These are phyloP conservation scores for Phytopythium delawarense DNA, from an alignment of 352 stramenopile genomes.

Conservation along the genomic window DNA sequence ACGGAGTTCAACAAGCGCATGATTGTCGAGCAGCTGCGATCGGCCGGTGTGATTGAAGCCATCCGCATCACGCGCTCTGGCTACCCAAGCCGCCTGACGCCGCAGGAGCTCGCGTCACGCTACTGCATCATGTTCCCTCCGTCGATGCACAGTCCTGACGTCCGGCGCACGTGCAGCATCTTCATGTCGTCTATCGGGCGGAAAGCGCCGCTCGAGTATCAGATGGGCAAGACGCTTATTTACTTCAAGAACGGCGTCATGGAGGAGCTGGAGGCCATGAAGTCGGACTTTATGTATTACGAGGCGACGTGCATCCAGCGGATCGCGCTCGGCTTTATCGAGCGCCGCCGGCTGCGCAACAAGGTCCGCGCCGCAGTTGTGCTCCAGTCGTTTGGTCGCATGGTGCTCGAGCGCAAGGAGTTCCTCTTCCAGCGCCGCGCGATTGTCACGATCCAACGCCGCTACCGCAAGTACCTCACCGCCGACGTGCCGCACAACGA, in stretches of 20 bases:
- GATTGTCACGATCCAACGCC: slow-evolving; percentile 71
- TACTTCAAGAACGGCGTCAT: slow-evolving; percentile 96
- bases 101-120: slow-evolving; percentile 69
- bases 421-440: slow-evolving; percentile 62
- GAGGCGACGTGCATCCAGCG: slow-evolving; percentile 86
- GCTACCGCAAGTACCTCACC: slow-evolving; percentile 52
- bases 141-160: slow-evolving; percentile 80
- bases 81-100: slow-evolving; percentile 90
- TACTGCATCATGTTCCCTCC: slow-evolving; percentile 89
- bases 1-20: slow-evolving; percentile 89
- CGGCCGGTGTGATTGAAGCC: slow-evolving; percentile 89
- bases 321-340: slow-evolving; percentile 75
- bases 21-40: slow-evolving; percentile 90
- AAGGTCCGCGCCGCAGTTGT: slow-evolving; percentile 68
- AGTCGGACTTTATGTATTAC: slow-evolving; percentile 90
- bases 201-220: slow-evolving; percentile 82
- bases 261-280: slow-evolving; percentile 93
- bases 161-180: slow-evolving; percentile 65
- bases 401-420: slow-evolving; percentile 71
- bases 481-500: slow-evolving; percentile 22
- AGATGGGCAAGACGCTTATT: slow-evolving; percentile 93
- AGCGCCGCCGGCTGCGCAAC: slow-evolving; percentile 58
- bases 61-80: slow-evolving; percentile 90
- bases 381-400: slow-evolving; percentile 78
- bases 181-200: slow-evolving; percentile 84